A percentile compares a stretch with the other conserved stretches of the same genome.
Conservation (phyloP, 306 rosid species). For the Crotalaria pallida region DNA sequence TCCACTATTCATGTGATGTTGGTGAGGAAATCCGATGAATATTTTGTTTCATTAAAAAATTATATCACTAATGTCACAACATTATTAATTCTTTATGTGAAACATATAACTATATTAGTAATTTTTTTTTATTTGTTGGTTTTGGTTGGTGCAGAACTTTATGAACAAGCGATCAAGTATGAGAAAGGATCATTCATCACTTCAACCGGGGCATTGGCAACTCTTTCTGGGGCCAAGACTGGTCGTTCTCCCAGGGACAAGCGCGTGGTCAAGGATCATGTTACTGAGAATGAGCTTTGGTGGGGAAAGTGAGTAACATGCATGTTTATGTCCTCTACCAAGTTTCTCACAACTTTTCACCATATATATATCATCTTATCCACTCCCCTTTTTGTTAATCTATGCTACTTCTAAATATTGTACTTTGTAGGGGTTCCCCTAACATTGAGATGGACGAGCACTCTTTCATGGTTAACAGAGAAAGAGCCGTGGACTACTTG, state of each 20-base stretch:
- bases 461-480: constrained; percentile 79
- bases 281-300: constrained; percentile 76
- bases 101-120: no score
- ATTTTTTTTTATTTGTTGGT: not conserved
- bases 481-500: constrained; percentile 91
- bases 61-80: not conserved
- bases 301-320: constrained; percentile 80
- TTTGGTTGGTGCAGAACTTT: constrained; percentile 35
- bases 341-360: not conserved
- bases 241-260: constrained; percentile 93
- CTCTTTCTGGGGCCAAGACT: constrained; percentile 92
- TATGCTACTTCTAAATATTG: not conserved
- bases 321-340: not conserved
- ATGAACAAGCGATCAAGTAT: constrained; percentile 79
- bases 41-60: not conserved
- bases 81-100: not conserved
- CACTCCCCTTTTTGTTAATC: not conserved
- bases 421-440: constrained; percentile 66
- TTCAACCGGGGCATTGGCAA: constrained; percentile 75
- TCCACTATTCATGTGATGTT: not conserved
- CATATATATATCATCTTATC: not conserved
- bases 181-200: constrained; percentile 88
- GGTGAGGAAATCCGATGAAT: not conserved
- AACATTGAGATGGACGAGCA: constrained; percentile 96
- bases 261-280: constrained; percentile 70